These are phyloP conservation scores for Exophiala lecanii-corni DNA, from an alignment of 2,329 filamentous ascomycete species.

Conservation along the genomic window DNA sequence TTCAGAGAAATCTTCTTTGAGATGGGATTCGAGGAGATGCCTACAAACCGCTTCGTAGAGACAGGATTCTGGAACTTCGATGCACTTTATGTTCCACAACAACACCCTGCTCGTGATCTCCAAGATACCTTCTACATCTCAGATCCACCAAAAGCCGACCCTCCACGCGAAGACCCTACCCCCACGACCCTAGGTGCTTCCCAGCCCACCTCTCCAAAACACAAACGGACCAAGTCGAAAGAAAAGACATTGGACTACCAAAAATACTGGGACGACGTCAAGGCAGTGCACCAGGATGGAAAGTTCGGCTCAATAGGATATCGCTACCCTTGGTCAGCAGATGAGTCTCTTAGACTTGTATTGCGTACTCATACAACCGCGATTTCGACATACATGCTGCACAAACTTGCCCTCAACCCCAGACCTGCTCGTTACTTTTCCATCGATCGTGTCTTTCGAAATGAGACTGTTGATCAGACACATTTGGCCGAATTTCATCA, in stretches of 20 bases:
- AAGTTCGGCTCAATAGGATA: conserved; percentile 96
- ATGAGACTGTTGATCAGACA: conserved; percentile 94
- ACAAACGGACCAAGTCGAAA: conserved; percentile 46
- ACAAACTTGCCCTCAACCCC: conserved; percentile 78
- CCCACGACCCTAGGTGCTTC: conserved; percentile 40
- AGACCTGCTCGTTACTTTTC: conserved; percentile 94
- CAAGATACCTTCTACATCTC: conserved; percentile 99
- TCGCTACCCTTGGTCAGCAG: conserved; percentile 85
- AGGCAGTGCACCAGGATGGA: conserved; percentile 80
- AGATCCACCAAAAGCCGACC: conserved; percentile 73
- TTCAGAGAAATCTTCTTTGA: conserved; percentile 99
- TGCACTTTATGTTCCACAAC: conserved; percentile 90
- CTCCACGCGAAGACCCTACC: conserved; percentile 54
- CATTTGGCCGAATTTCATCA: conserved; percentile 98
- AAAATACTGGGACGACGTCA: conserved; percentile 82
- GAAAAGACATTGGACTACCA: conserved; percentile 61
- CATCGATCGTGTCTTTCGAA: conserved; percentile 96
- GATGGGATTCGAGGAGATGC: conserved; percentile 98
- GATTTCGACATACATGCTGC: conserved; percentile 82
- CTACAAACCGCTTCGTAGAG: conserved; percentile 87
- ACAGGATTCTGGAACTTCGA: conserved; percentile 99
- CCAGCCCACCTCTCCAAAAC: conserved; percentile 43
- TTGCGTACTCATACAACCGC: conserved; percentile 95
- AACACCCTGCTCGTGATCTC: conserved; percentile 93
- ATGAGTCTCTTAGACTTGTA: conserved; percentile 81